Evolutionary conservation across 2,329 filamentous ascomycete species (phyloP).

Genomic region (Lachnellula arida): DNA sequence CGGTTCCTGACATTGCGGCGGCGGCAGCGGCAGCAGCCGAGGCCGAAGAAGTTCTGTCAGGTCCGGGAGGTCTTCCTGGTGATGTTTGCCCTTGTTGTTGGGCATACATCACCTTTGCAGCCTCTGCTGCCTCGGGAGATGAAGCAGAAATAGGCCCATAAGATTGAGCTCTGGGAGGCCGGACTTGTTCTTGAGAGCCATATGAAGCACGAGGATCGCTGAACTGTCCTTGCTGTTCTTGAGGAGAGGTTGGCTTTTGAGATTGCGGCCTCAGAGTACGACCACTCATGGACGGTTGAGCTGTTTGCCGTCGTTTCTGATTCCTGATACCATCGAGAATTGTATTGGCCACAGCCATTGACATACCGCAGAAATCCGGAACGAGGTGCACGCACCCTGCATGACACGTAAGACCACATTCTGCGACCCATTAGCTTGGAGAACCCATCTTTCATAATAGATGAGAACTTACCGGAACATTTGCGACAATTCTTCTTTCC

Average conservation of each 20-base stretch:
- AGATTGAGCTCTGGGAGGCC: slow-evolving; percentile 31
- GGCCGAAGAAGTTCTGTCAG: slow-evolving; percentile 48
- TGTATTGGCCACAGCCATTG: slow-evolving; percentile 93
- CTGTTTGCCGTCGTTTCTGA: slow-evolving; percentile 60
- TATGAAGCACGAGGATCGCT: slow-evolving; percentile 26
- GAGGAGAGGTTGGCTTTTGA: slow-evolving; percentile 18
- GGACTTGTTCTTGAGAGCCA: slow-evolving; percentile 24
- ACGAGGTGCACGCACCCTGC: slow-evolving; percentile 90
- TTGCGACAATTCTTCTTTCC: slow-evolving; percentile 93
- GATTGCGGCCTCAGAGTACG: slow-evolving; percentile 26
- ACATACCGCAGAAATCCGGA: slow-evolving; percentile 98
- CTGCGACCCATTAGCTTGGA: slow-evolving; percentile 41
- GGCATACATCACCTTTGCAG: slow-evolving; percentile 59
- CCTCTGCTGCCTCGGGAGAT: slow-evolving; percentile 54
- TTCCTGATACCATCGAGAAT: slow-evolving; percentile 83
- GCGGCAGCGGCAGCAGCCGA: slow-evolving; percentile 53
- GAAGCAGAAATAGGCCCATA: slow-evolving; percentile 36
- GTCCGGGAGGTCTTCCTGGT: slow-evolving; percentile 43
- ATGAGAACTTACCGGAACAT: slow-evolving; percentile 64
- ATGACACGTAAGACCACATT: slow-evolving; percentile 90
- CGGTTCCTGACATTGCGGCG: slow-evolving; percentile 48
- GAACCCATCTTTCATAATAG: background rate
- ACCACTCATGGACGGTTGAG: slow-evolving; percentile 24
- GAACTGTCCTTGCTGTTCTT: slow-evolving; percentile 10
- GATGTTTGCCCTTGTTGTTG: slow-evolving; percentile 26